Percentiles rank a stretch among this genome's conserved stretches.
Evolutionary conservation across 2,329 filamentous ascomycete species (phyloP).

Genomic region (Scopulariopsis brevicaulis): DNA sequence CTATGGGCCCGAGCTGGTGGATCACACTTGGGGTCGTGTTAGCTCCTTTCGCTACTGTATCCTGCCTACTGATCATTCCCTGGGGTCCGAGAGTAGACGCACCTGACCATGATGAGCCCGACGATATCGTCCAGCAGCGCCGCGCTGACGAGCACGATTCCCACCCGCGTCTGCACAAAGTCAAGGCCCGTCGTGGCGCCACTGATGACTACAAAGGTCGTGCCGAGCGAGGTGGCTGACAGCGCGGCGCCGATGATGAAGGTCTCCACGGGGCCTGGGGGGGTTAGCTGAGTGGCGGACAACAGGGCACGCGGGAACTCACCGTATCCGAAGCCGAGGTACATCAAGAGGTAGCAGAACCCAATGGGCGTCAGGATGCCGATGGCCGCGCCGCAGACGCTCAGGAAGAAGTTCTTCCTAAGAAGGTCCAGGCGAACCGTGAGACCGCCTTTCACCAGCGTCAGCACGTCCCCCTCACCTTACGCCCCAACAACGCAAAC

Average conservation of each 20-base stretch:
- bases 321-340: slow-evolving; percentile 27
- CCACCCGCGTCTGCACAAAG: slow-evolving; percentile 27
- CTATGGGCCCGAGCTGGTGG: slow-evolving; percentile 11
- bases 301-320: background rate
- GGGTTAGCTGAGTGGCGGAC: background rate
- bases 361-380: slow-evolving; percentile 34
- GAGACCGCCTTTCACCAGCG: slow-evolving; percentile 19
- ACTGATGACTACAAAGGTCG: slow-evolving; percentile 19
- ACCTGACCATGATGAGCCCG: slow-evolving; percentile 24
- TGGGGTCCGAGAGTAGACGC: too few relatives aligned
- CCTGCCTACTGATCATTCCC: too few relatives aligned
- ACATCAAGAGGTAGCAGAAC: slow-evolving; percentile 28
- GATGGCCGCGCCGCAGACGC: slow-evolving; percentile 25
- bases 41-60: background rate
- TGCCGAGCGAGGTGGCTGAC: slow-evolving; percentile 21
- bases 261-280: slow-evolving; percentile 11
- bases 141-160: slow-evolving; percentile 30
- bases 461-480: background rate
- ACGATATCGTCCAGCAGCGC: slow-evolving; percentile 34
- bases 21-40: slow-evolving; percentile 10
- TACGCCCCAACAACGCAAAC: background rate
- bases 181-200: slow-evolving; percentile 19
- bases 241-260: slow-evolving; percentile 17
- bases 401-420: slow-evolving; percentile 29
- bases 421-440: slow-evolving; percentile 31